Conservation (phyloP, 2,329 filamentous ascomycete genomes). For the Raffaelea ambrosiae region DNA sequence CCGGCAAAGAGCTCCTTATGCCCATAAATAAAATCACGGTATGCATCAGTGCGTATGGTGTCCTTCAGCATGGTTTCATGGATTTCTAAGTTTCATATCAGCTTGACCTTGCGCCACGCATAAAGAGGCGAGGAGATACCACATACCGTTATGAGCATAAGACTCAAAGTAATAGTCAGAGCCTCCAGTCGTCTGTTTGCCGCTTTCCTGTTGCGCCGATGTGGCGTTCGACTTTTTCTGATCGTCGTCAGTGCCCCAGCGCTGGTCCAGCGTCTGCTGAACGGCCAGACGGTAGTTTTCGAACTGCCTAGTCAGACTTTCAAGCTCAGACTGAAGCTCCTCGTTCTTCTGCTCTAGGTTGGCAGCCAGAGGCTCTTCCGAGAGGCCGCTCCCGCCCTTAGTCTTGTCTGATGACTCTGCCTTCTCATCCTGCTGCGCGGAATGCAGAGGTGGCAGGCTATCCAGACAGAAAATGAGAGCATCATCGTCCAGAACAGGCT, state of each 20-base stretch:
- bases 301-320: conserved; percentile 51
- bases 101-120: not conserved
- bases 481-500: conserved; percentile 82
- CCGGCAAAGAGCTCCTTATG: conserved; percentile 81
- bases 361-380: not conserved
- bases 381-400: not conserved
- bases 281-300: conserved; percentile 57
- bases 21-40: conserved; percentile 89
- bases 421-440: conserved; percentile 24
- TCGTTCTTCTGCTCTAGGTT: conserved; percentile 39
- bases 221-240: conserved; percentile 24
- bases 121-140: not conserved
- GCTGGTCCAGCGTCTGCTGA: conserved; percentile 56
- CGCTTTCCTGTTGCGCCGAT: conserved; percentile 15
- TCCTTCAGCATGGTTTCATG: conserved; percentile 97
- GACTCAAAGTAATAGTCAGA: conserved; percentile 52
- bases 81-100: conserved; percentile 59
- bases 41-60: conserved; percentile 76
- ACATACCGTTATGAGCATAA: conserved; percentile 51
- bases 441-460: conserved; percentile 47
- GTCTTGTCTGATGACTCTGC: too few species aligned
- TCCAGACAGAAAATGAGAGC: conserved; percentile 81
- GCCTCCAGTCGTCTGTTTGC: conserved; percentile 18
- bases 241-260: conserved; percentile 51
- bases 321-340: conserved; percentile 53